phyloP scores from a whole-genome alignment of 345 rosid species.

The Erysimum cheiranthoides region DNA sequence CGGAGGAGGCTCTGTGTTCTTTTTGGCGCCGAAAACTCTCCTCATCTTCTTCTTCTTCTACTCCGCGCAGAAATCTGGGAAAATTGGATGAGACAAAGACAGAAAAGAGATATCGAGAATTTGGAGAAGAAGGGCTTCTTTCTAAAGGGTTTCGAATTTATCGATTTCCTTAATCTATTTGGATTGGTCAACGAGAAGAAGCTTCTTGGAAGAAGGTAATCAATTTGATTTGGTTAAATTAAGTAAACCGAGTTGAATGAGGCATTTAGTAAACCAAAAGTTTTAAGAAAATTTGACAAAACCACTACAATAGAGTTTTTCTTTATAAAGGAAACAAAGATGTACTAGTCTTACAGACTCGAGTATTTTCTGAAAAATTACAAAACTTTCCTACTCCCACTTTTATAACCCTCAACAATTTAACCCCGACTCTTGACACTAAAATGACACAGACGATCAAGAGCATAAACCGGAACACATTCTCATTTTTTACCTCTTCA shows the following conservation, averaged over 20 bases:
- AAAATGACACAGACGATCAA: slow-evolving; percentile 9
- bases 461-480: not conserved
- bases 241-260: not conserved
- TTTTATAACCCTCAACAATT: slow-evolving; percentile 34
- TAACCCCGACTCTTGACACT: slow-evolving; percentile 13
- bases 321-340: not conserved
- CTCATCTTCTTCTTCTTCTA: slow-evolving; percentile 56
- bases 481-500: slow-evolving; percentile 18
- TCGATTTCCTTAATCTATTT: not conserved
- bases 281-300: not conserved
- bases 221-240: not conserved
- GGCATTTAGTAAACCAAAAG: slow-evolving; percentile 8
- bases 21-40: slow-evolving; percentile 87
- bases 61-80: slow-evolving; percentile 18
- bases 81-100: not conserved
- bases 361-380: slow-evolving; percentile 32
- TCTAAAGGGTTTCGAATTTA: not conserved
- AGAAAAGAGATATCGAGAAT: not conserved
- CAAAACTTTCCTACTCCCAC: slow-evolving; percentile 48
- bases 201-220: not conserved
- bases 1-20: slow-evolving; percentile 93
- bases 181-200: slow-evolving; percentile 22
- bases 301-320: slow-evolving; percentile 17
- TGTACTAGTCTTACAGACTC: slow-evolving; percentile 36
- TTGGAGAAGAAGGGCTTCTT: slow-evolving; percentile 18